Percentiles rank a stretch among this genome's conserved stretches.
Conservation (phyloP, 2,329 filamentous ascomycete genomes). For the Mariannaea sp. region DNA sequence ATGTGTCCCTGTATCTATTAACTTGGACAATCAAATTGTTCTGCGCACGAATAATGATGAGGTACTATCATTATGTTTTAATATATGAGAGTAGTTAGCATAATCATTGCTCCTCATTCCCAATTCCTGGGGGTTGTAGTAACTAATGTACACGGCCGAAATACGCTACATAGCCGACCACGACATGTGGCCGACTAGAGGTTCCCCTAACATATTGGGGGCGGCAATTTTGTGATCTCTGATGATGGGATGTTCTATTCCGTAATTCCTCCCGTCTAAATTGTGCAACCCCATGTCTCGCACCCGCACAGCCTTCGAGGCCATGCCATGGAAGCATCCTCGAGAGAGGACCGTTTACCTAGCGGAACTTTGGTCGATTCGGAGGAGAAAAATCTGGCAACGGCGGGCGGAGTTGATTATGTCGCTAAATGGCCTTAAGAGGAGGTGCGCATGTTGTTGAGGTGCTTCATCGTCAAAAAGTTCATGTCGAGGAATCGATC, state of each 20-base stretch:
- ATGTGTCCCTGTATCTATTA: too few species aligned
- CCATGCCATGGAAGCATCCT: neutral
- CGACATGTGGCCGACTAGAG: too few species aligned
- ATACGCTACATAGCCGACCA: too few species aligned
- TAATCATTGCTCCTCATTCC: neutral
- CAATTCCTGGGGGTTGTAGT: neutral
- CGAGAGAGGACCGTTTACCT: too few species aligned
- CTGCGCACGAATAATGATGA: too few species aligned
- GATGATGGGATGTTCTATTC: neutral
- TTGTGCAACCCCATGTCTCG: neutral
- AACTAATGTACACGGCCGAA: conserved; percentile 11
- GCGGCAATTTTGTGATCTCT: neutral
- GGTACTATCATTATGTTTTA: too few species aligned
- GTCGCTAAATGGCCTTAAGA: conserved; percentile 13
- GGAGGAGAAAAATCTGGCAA: neutral
- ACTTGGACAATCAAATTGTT: too few species aligned
- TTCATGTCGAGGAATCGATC: conserved; percentile 92
- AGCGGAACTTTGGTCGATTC: neutral
- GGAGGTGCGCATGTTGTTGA: conserved; percentile 66
- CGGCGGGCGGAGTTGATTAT: neutral
- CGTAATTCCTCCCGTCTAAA: neutral
- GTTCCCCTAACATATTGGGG: neutral
- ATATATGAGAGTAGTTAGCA: neutral
- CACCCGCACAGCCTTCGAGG: neutral
- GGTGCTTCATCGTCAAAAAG: conserved; percentile 79